phyloP scores from a whole-genome alignment of 108 stramenopile species.

The Parmales sp. region DNA sequence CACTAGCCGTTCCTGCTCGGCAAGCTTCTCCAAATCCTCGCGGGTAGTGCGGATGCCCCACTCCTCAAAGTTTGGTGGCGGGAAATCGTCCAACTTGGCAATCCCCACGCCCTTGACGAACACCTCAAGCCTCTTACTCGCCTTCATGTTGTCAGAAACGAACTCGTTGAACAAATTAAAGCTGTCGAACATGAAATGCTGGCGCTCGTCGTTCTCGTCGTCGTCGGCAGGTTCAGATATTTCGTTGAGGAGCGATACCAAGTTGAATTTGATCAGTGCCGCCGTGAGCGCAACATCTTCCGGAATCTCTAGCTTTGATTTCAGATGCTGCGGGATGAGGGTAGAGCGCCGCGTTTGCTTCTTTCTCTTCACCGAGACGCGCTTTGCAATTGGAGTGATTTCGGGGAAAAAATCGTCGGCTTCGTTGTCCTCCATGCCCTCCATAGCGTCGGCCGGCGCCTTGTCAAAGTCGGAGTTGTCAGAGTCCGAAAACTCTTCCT shows the following conservation, averaged over 20 bases:
- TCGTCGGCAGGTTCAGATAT: neutral
- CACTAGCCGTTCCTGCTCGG: neutral
- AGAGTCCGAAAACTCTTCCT: neutral
- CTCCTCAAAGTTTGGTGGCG: neutral
- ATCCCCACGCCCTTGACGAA: neutral
- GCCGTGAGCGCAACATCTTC: neutral
- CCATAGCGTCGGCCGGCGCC: neutral
- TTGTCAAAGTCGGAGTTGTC: neutral
- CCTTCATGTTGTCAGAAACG: neutral
- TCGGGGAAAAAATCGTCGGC: neutral
- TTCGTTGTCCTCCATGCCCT: neutral
- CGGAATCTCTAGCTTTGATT: neutral
- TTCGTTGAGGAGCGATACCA: neutral
- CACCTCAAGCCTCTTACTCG: no score
- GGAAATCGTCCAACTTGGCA: neutral
- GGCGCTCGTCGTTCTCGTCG: slow-evolving; percentile 3
- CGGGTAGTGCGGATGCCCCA: neutral
- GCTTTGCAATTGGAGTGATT: neutral
- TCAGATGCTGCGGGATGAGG: neutral
- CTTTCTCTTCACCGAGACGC: neutral
- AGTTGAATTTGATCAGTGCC: slow-evolving; percentile 1
- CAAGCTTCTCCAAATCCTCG: neutral
- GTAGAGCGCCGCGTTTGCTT: neutral
- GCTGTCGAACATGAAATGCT: neutral
- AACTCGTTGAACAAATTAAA: neutral